Base-by-base conservation (phyloP, 305 asterid genomes). In the Fraxinus sp. region DNA sequence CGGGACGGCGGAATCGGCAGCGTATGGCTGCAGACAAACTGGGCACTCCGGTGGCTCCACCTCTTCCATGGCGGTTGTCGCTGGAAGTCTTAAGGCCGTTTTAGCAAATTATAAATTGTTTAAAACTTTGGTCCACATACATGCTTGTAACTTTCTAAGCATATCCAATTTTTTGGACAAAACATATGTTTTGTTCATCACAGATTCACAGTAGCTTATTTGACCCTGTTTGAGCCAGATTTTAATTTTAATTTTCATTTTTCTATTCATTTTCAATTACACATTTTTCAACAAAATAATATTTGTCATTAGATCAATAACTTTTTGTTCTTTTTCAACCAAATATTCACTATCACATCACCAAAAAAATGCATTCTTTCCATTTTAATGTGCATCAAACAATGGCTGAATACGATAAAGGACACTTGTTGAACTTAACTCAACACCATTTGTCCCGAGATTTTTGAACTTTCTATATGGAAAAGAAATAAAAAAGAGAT, bases 21-120 rank as follows among this genome's bases (percentile, higher is more conserved):
- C 94, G 91, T 91, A 96, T 13, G 86, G 83, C 83, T 85, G 91
- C 57, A 96, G 91, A 82, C 99, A 96, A 37, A 96, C 97, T 57
- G 97, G 97, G 81, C 98, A 96, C 91, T 96, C 99, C 78, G 98
- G 97, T 70, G 89, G 92, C 90, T 92, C 98, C 83, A 77, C 88
- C 82, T 79, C 84, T 41, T 90, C 94, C 95, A 89, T 88, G 81
- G 87, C 77, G 36, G 84, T 30, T 28, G 37, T 8, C 37, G 24
- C 24, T 13, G 76, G 10, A 28, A 70, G 76, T 30, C 24, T 26
- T 30, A 28, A 37, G 10, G 41, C 39, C 20, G 22, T 30, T 7
- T 11, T 4, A 8, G 72, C 16, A 24, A 28, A 28, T 28, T 28
- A 16, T 6, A 2, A 20, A 59, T 59, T 59, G 28, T 59, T 59